Percentiles rank a stretch among this genome's conserved stretches.
These are phyloP conservation scores for Meyerozyma carpophila DNA, from an alignment of 1,139 yeast genomes.

Conservation along the genomic window DNA sequence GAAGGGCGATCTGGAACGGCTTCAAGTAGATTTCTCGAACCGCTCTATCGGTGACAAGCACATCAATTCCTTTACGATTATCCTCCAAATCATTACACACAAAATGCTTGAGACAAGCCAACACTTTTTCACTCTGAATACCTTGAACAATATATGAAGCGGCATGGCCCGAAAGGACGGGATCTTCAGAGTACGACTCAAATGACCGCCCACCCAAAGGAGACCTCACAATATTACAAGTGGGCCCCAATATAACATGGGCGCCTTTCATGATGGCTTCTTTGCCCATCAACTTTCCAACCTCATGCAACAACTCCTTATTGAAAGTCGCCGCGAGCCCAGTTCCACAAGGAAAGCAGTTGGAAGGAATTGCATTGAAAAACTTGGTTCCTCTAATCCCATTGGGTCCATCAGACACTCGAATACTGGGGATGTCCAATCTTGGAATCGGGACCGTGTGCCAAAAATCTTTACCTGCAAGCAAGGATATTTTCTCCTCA, in stretches of 20 bases:
- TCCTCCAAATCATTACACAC: slow-evolving; percentile 60
- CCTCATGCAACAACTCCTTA: slow-evolving; percentile 16
- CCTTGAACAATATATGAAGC: slow-evolving; percentile 49
- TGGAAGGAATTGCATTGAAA: slow-evolving; percentile 43
- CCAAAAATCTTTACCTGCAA: slow-evolving; percentile 53
- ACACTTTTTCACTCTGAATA: slow-evolving; percentile 46
- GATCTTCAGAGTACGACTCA: slow-evolving; percentile 61
- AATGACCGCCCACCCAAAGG: slow-evolving; percentile 65
- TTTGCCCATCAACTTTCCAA: slow-evolving; percentile 43
- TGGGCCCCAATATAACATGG: slow-evolving; percentile 50
- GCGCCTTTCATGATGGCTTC: slow-evolving; percentile 48
- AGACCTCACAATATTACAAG: slow-evolving; percentile 50
- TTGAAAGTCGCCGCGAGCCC: slow-evolving; percentile 43
- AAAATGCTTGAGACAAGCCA: slow-evolving; percentile 56
- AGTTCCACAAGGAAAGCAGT: slow-evolving; percentile 45
- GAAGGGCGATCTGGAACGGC: slow-evolving; percentile 57
- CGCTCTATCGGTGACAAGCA: slow-evolving; percentile 51
- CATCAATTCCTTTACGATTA: slow-evolving; percentile 44
- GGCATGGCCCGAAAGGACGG: slow-evolving; percentile 47
- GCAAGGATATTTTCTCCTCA: slow-evolving; percentile 42
- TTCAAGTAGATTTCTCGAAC: slow-evolving; percentile 54
- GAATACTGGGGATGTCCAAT: slow-evolving; percentile 30
- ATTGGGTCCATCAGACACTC: slow-evolving; percentile 49
- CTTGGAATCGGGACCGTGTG: slow-evolving; percentile 48
- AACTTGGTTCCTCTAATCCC: slow-evolving; percentile 50